Conservation (phyloP, 2,329 filamentous ascomycete species). For the Claviceps quebecensis region DNA sequence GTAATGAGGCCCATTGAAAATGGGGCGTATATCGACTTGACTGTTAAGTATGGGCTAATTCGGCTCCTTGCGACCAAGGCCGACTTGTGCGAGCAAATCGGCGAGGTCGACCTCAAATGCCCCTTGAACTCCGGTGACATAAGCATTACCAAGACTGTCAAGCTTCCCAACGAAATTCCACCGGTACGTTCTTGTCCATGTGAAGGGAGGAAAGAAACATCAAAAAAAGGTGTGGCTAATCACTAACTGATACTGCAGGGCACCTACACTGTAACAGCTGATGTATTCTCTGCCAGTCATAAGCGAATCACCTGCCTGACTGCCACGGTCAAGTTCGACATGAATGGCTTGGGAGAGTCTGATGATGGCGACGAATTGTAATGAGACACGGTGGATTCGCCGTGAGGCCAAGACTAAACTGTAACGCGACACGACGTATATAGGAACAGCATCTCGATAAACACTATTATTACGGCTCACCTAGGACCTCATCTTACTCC, state of each 20-base stretch:
- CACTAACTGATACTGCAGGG: constrained; percentile 38
- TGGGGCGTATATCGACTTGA: constrained; percentile 68
- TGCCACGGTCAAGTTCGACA: constrained; percentile 50
- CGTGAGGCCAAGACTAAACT: too few species aligned
- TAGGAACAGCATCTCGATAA: too few species aligned
- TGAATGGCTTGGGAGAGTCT: constrained; percentile 20
- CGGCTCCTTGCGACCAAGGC: constrained; percentile 67
- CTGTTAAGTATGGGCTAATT: constrained; percentile 91
- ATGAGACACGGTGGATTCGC: constrained; percentile 4
- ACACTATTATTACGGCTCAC: too few species aligned
- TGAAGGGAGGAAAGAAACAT: not conserved
- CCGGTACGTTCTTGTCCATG: constrained; percentile 45
- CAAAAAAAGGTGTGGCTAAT: not conserved
- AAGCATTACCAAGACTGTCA: constrained; percentile 63
- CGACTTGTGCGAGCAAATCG: constrained; percentile 79
- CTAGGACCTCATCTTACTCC: too few species aligned
- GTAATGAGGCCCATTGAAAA: constrained; percentile 58
- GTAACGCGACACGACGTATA: too few species aligned
- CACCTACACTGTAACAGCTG: constrained; percentile 76
- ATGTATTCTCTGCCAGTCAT: constrained; percentile 59
- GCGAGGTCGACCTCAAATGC: constrained; percentile 78
- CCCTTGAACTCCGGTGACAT: constrained; percentile 71
- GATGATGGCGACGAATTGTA: constrained; percentile 29
- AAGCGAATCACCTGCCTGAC: constrained; percentile 75
- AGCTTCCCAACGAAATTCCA: constrained; percentile 76